These are phyloP conservation scores for Acrodontium crateriforme DNA, from an alignment of 2,329 filamentous ascomycete genomes.

Conservation along the genomic window DNA sequence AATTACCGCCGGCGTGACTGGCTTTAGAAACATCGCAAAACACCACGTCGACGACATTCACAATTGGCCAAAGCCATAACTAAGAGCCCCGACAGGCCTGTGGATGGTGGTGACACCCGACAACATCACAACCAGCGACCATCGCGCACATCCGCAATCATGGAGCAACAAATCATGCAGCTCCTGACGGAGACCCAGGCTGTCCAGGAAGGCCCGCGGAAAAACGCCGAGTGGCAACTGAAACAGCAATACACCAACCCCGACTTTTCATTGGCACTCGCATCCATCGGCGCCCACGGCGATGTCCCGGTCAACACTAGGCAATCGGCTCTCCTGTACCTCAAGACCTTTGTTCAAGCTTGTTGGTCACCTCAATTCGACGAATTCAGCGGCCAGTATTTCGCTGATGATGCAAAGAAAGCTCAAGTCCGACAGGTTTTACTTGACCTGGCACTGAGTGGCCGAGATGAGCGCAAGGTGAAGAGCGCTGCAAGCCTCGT, in stretches of 20 bases:
- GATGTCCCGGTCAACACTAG: slow-evolving; percentile 62
- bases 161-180: slow-evolving; percentile 87
- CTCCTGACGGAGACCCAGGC: slow-evolving; percentile 80
- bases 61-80: not conserved
- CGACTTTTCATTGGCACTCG: slow-evolving; percentile 65
- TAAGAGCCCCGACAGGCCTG: not conserved
- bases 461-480: slow-evolving; percentile 66
- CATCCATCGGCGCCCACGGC: slow-evolving; percentile 65
- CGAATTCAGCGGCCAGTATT: slow-evolving; percentile 53
- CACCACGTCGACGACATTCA: slow-evolving; percentile 1
- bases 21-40: too few relatives aligned
- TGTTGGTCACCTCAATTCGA: slow-evolving; percentile 71
- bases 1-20: too few relatives aligned
- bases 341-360: slow-evolving; percentile 70
- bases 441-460: slow-evolving; percentile 63
- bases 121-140: too few relatives aligned
- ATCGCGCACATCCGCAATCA: slow-evolving; percentile 25
- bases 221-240: slow-evolving; percentile 74
- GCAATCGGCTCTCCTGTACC: slow-evolving; percentile 65
- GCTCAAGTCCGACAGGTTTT: slow-evolving; percentile 57
- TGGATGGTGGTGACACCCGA: too few relatives aligned
- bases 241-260: slow-evolving; percentile 53
- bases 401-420: slow-evolving; percentile 57
- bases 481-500: slow-evolving; percentile 78
- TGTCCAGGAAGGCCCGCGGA: slow-evolving; percentile 59